Evolutionary conservation across 1,284 basidiomycete genomes (phyloP).

Genomic region (Tilletia caries): DNA sequence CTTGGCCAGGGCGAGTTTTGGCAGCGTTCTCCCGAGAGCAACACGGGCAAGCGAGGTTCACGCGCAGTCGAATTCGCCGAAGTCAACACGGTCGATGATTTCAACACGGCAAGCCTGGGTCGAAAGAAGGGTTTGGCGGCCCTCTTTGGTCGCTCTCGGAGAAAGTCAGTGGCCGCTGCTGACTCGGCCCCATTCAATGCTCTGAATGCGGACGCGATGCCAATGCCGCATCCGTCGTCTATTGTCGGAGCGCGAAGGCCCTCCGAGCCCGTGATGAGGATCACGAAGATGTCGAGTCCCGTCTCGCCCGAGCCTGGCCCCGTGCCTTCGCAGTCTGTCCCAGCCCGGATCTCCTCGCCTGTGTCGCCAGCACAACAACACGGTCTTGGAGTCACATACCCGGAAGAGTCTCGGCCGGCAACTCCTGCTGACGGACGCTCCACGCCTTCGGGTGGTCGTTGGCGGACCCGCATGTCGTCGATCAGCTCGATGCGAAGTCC

Average conservation of each 20-base stretch:
- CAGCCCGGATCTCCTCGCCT: too few relatives aligned
- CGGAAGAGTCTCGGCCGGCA: not conserved
- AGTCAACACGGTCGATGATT: not conserved
- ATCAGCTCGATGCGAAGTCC: conserved; percentile 1
- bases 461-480: conserved; percentile 1
- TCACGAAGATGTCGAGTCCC: too few relatives aligned
- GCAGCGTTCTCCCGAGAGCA: not conserved
- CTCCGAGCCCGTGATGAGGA: not conserved
- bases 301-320: too few relatives aligned
- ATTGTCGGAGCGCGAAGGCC: not conserved
- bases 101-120: not conserved
- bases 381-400: not conserved
- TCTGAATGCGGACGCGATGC: not conserved
- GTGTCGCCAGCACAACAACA: too few relatives aligned
- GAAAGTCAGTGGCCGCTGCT: not conserved
- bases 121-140: not conserved
- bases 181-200: not conserved
- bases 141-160: not conserved
- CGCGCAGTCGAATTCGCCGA: not conserved
- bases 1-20: not conserved
- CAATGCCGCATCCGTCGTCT: not conserved
- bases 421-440: not conserved
- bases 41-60: not conserved
- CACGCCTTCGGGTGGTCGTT: conserved; percentile 6
- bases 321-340: too few relatives aligned